Base-by-base conservation (phyloP, 2,329 filamentous ascomycete genomes). In the Didymella keratinophila region DNA sequence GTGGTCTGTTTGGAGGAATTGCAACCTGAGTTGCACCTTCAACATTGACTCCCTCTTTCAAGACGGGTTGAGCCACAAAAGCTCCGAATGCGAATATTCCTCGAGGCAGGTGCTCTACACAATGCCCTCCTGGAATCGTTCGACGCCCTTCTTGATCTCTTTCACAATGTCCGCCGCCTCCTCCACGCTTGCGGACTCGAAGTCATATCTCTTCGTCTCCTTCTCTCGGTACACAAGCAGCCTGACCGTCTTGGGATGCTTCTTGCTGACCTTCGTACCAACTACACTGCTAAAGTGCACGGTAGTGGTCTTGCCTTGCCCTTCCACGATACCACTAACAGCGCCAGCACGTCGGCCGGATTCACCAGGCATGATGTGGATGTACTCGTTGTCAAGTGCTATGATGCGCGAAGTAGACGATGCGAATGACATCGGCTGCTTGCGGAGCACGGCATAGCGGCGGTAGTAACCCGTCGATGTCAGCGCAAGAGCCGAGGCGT, bases 251-350 rank as follows among this genome's bases (percentile, higher is more conserved):
- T 88, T 89, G 2, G 91, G 90, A 72, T 94, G 91, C 70, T 91
- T 90, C 69, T 90, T 84, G 52, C 87, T 89, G 46, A 93, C 88
- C 75, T 93, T 94, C 73, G 90, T 92, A 2, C 91, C 91, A 16
- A 96, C 86, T 6, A 95, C 89, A 56, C 90, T 90, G 69, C 87
- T 89, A 72, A 94, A 93, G 69, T 93, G 91, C 46, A 94, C 89
- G 39, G 90, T 92, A 2, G 90, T 93, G 32, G 87, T 90, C 79
- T 92, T 93, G 34, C 82, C 83, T 11, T 86, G 85, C 4, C 62
- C 68, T 30, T 69, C 67, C 10, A 65, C 28, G 2, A 61, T 56
- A 8, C 51, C 63, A 4, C 59, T 56, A 1, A 65, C 56, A 0
- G 52, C 61, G 3, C 65, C 64, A 72, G 90, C 91, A 36, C 88